phyloP scores from a whole-genome alignment of 2,329 filamentous ascomycete genomes.

The Colletotrichum destructivum region DNA sequence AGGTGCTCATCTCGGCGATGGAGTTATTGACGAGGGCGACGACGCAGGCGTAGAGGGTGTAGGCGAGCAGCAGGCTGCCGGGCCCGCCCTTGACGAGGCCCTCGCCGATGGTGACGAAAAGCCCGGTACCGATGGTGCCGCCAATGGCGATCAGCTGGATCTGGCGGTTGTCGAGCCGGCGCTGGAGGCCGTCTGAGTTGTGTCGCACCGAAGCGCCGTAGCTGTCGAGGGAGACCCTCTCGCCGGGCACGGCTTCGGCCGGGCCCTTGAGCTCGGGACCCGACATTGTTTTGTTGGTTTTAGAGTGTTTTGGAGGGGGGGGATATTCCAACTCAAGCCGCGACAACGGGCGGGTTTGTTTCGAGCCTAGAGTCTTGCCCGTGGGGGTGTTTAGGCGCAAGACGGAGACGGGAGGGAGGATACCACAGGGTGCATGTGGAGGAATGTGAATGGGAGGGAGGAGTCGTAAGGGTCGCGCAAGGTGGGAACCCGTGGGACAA shows the following conservation, averaged over 20 bases:
- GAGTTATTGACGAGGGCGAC: constrained; percentile 60
- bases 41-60: constrained; percentile 41
- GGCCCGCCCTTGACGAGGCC: constrained; percentile 47
- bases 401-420: constrained; percentile 5
- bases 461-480: constrained; percentile 2
- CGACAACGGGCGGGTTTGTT: not conserved
- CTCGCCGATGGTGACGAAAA: constrained; percentile 63
- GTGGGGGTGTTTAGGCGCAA: constrained; percentile 8
- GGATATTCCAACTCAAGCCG: not conserved
- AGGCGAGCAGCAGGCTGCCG: constrained; percentile 38
- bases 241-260: constrained; percentile 20
- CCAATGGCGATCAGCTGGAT: constrained; percentile 64
- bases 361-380: constrained; percentile 14
- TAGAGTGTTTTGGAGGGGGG: not conserved
- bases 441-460: not conserved
- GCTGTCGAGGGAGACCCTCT: constrained; percentile 36
- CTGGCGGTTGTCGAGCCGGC: constrained; percentile 52
- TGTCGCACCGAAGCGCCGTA: constrained; percentile 41
- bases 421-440: constrained; percentile 34
- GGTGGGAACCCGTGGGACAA: constrained; percentile 15
- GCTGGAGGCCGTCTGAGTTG: constrained; percentile 52
- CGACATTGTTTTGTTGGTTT: constrained; percentile 14
- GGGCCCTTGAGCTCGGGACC: constrained; percentile 34
- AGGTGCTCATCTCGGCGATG: constrained; percentile 54
- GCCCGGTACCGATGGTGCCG: constrained; percentile 64